Evolutionary conservation across 371 early-diverging fungal genomes (phyloP).

Genomic region (Amoeboaphelidium protococcarum): DNA sequence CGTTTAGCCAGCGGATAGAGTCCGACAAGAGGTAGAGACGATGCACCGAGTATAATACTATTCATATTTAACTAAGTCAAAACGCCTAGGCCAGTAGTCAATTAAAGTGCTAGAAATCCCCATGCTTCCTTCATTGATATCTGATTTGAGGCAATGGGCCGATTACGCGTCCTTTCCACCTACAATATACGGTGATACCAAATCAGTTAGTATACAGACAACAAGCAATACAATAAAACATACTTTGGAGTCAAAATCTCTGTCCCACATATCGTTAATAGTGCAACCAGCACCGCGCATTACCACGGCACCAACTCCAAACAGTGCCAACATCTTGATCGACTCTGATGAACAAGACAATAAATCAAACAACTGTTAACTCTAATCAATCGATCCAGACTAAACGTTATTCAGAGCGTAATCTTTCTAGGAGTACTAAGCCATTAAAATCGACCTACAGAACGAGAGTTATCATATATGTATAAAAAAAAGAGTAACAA

Average conservation of each 20-base stretch:
- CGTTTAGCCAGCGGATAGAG: constrained; percentile 88
- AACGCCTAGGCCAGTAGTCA: constrained; percentile 48
- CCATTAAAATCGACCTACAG: neutral
- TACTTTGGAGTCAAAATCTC: constrained; percentile 48
- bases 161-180: constrained; percentile 52
- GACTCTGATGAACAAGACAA: constrained; percentile 11
- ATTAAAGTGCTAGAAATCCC: constrained; percentile 46
- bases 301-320: constrained; percentile 61
- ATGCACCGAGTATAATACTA: constrained; percentile 51
- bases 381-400: no score
- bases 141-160: constrained; percentile 61
- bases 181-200: constrained; percentile 3
- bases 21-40: constrained; percentile 44
- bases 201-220: neutral
- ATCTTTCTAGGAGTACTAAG: no score
- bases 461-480: neutral
- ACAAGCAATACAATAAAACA: neutral
- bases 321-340: constrained; percentile 39
- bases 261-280: constrained; percentile 88
- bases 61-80: constrained; percentile 41
- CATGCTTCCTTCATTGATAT: constrained; percentile 40
- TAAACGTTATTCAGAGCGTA: no score
- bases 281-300: constrained; percentile 94
- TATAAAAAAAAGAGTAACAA: neutral
- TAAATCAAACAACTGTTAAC: no score